These are phyloP conservation scores for Starmera caribaea DNA, from an alignment of 805 yeast genomes.

Conservation along the genomic window DNA sequence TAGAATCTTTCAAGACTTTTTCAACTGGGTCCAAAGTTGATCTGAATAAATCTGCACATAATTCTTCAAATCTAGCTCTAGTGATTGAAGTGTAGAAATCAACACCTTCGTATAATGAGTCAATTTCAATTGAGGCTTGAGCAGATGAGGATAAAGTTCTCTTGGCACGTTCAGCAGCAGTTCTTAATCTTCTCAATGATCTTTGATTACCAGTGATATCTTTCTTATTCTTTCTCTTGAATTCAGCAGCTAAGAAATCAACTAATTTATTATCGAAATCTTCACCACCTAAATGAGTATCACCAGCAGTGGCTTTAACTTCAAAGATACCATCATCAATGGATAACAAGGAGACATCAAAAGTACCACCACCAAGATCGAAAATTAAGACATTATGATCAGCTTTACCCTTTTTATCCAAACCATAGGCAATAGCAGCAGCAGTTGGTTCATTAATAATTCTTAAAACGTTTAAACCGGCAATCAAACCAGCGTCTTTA, in stretches of 20 bases:
- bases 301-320: conserved; percentile 82
- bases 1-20: conserved; percentile 89
- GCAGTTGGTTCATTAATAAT: conserved; percentile 96
- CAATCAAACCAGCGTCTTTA: conserved; percentile 94
- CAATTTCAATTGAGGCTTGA: conserved; percentile 94
- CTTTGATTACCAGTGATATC: conserved; percentile 90
- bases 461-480: conserved; percentile 90
- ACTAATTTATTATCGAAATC: conserved; percentile 97
- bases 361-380: conserved; percentile 98
- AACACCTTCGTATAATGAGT: conserved; percentile 91
- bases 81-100: conserved; percentile 97
- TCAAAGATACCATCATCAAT: conserved; percentile 96
- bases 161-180: conserved; percentile 99
- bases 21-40: conserved; percentile 94
- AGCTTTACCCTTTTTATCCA: conserved; percentile 48
- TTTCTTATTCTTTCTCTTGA: conserved; percentile 97
- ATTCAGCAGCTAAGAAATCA: conserved; percentile 86
- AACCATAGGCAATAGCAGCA: conserved; percentile 98
- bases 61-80: conserved; percentile 98
- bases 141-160: conserved; percentile 96
- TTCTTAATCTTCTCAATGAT: conserved; percentile 96
- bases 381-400: conserved; percentile 89
- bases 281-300: conserved; percentile 96
- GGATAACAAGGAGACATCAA: conserved; percentile 89
- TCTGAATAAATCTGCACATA: conserved; percentile 94